Evolutionary conservation across 345 rosid genomes (phyloP), one percentile per base, ranked within the genome.

Genomic region (Mercurialis annua): DNA sequence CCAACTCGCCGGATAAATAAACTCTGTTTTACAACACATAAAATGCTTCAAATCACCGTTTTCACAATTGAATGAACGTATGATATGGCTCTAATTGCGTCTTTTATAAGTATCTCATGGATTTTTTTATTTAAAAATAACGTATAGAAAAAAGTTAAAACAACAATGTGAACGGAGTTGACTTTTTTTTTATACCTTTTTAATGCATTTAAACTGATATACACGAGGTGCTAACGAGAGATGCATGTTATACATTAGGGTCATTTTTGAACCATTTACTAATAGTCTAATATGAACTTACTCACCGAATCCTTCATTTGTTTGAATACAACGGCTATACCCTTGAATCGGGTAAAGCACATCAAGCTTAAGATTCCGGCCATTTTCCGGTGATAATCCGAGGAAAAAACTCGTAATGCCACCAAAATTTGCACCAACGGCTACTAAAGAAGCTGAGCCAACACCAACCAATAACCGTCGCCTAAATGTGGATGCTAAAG

Each of bases 291-390:
- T 15, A 23, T 47, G 10, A 48, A 80, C 73, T 79, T 62, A 83
- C 97, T 81, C 64, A 91, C 97, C 96, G 65, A 94, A 94, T 70
- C 97, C 96, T 81, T 87, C 86, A 42, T 29, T 86, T 0, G 82
- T 77, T 5, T 91, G 83, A 61, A 94, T 68, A 74, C 91, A 88
- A 65, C 93, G 90, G 57, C 86, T 87, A 61, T 81, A 91, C 47
- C 99, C 96, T 49, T 61, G 64, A 38, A 91, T 83, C 0, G 93
- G 95, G 82, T 89, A 94, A 38, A 94, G 71, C 59, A 87, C 89
- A 49, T 91, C 99, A 23, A 94, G 83, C 83, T 89, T 87, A 26
- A 91, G 76, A 69, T 71, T 77, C 67, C 87, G 73, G 31, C 95
- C 92, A 17, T 36, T 74, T 48, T 77, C 89, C 10, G 99, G 95